These are phyloP conservation scores for Didymella exigua DNA, from an alignment of 2,329 filamentous ascomycete genomes.

Conservation along the genomic window DNA sequence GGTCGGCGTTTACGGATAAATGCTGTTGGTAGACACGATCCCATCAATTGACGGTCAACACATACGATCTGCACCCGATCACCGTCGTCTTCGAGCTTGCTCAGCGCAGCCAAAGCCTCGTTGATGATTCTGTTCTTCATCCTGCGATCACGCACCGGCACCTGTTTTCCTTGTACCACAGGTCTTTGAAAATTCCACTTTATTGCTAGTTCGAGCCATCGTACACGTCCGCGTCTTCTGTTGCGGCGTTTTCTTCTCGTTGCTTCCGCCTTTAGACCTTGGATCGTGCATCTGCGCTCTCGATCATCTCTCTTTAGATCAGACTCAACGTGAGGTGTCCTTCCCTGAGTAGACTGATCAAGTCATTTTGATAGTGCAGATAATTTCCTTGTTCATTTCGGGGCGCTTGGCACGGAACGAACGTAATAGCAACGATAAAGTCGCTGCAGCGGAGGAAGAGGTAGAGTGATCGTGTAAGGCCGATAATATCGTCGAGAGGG, in stretches of 20 bases:
- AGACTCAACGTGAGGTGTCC: slow-evolving; percentile 24
- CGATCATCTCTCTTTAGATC: slow-evolving; percentile 37
- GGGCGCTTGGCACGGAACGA: slow-evolving; percentile 29
- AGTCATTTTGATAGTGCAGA: slow-evolving; percentile 17
- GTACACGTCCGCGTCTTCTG: not conserved
- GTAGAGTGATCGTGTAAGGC: slow-evolving; percentile 23
- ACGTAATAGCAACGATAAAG: slow-evolving; percentile 29
- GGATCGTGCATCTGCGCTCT: slow-evolving; percentile 33
- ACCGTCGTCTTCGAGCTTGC: slow-evolving; percentile 15
- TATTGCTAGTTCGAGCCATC: not conserved
- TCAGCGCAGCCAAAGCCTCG: slow-evolving; percentile 24
- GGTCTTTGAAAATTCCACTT: slow-evolving; percentile 8
- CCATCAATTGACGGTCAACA: not conserved
- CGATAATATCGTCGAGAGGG: slow-evolving; percentile 24
- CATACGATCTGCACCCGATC: slow-evolving; percentile 33
- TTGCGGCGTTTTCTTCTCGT: not conserved
- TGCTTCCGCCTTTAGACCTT: slow-evolving; percentile 31
- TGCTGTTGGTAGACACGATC: not conserved
- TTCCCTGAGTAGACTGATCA: slow-evolving; percentile 23
- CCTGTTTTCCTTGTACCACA: slow-evolving; percentile 33
- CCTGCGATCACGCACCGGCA: slow-evolving; percentile 39
- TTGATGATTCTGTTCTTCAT: slow-evolving; percentile 39
- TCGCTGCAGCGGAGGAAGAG: slow-evolving; percentile 26
- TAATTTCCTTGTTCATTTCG: slow-evolving; percentile 12
- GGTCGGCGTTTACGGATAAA: slow-evolving; percentile 25